Evolutionary conservation across 176 grass and related monocot genomes (phyloP), one percentile per base, ranked within the genome.

Genomic region (Chrysopogon serrulatus): DNA sequence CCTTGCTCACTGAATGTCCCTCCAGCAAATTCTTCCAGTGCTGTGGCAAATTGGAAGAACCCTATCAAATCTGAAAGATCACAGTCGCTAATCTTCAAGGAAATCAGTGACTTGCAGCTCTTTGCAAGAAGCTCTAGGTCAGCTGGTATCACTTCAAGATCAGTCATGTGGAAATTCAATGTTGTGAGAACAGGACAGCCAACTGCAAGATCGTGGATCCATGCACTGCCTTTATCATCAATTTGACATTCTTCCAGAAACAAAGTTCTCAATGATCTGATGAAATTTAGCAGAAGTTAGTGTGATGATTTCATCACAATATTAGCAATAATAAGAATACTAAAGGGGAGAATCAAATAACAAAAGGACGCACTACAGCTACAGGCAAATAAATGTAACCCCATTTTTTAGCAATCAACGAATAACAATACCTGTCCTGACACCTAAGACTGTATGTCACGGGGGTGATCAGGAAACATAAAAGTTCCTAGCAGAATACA

Each of bases 121-220:
- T 31, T 87, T 24, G 77, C 91, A 68, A 96, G 86, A 84, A 91
- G 86, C 73, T 91, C 90, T 1, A 96, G 88, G 30, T 96, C 86
- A 66, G 59, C 48, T 71, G 94, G 86, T 33, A 31, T 45, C 54
- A 89, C 85, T 68, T 2, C 59, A 64, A 96, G 88, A 0, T 91
- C 86, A 68, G 94, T 96, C 88, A 91, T 77, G 73, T 96, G 88
- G 65, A 93, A 96, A 68, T 96, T 96, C 82, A 96, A 76, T 30
- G 86, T 85, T 51, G 48, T 72, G 65, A 96, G 73, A 87, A 80
- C 80, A 87, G 72, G 80, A 83, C 87, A 87, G 74, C 87, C 77
- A 73, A 43, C 12, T 51, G 88, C 94, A 87, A 96, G 83, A 6
- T 93, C 88, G 60, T 51, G 71, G 24, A 96, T 66, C 88, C 91